Base-by-base conservation (phyloP, 2,329 filamentous ascomycete species). In the Sphaerulina vaccinii region DNA sequence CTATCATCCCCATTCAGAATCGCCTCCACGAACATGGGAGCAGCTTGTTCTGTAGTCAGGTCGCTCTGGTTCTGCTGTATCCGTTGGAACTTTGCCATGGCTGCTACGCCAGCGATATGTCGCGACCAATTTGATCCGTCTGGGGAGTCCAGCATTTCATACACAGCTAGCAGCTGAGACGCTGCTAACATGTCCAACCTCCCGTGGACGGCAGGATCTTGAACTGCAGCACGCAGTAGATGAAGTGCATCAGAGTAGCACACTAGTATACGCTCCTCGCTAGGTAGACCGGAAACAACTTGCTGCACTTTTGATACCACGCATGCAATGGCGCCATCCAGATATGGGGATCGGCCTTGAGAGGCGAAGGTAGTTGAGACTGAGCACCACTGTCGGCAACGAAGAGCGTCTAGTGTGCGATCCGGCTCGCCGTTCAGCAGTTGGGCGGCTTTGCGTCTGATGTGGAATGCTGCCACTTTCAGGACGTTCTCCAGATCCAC, bases 11-110 rank as follows among this genome's bases (percentile, higher is more conserved):
- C 36, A 21, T 46, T 52, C 19, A 53, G 44, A 15, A 56, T 40
- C 23, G 53, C 53, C 43, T 56, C 53, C 7, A 56, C 53, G 27
- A 52, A 56, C 49, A 56, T 52, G 8, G 53, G 49, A 9, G 45
- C 53, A 44, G 53, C 49, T 46, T 52, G 49, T 33, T 44, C 27
- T 5, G 48, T 40, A 1, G 35, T 44, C 21, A 39, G 24, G n/a
- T 43, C 24, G 4, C 4, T 22, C 2, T 29, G 29, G 13, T 24
- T 15, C n/a, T 44, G 22, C 18, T 38, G 24, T 10, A 16, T 27
- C 10, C 27, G 45, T 13, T 53, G 54, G 1, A 53, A 21, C 29
- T 51, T 51, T 8, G 51, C 51, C 51, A 56, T 54, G 19, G 50
- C 54, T 5, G 51, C 50, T 11, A 52, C 54, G 21, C 50, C 54